Percentiles rank a stretch among this genome's conserved stretches.
These are phyloP conservation scores for Blastomyces percursus DNA, from an alignment of 2,329 filamentous ascomycete genomes.

Conservation along the genomic window DNA sequence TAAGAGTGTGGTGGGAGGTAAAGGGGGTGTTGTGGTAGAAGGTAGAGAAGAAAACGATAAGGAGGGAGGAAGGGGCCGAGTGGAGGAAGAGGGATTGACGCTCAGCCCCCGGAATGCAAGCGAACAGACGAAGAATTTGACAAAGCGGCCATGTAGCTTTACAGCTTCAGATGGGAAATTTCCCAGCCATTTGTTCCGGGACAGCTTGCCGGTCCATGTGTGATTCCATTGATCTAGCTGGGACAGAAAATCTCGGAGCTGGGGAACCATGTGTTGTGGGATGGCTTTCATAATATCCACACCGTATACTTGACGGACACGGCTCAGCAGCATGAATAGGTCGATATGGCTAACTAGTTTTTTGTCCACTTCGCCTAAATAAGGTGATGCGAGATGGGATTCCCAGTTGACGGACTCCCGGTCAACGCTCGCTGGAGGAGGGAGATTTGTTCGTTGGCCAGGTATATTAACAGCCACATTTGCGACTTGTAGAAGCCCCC, in stretches of 20 bases:
- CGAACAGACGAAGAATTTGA: slow-evolving; percentile 38
- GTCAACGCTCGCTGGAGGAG: slow-evolving; percentile 10
- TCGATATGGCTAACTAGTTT: slow-evolving; percentile 12
- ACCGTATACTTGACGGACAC: slow-evolving; percentile 14
- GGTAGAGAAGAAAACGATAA: too few species aligned
- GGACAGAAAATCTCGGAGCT: slow-evolving; percentile 19
- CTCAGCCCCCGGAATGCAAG: slow-evolving; percentile 37
- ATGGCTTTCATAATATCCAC: slow-evolving; percentile 17
- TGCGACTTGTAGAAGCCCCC: slow-evolving; percentile 19
- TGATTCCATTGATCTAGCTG: slow-evolving; percentile 24
- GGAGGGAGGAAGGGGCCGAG: not conserved
- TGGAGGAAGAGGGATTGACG: slow-evolving; percentile 20
- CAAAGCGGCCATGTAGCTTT: slow-evolving; percentile 39
- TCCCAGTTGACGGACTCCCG: slow-evolving; percentile 11
- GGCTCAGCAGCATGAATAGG: slow-evolving; percentile 9
- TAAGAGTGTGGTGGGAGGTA: slow-evolving; percentile 16
- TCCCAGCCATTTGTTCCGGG: slow-evolving; percentile 31
- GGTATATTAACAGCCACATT: slow-evolving; percentile 33
- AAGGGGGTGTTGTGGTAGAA: not conserved
- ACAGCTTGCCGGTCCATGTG: slow-evolving; percentile 17
- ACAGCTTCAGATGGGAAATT: slow-evolving; percentile 40
- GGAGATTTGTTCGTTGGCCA: slow-evolving; percentile 13
- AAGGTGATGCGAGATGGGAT: slow-evolving; percentile 35
- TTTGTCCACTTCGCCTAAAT: slow-evolving; percentile 23
- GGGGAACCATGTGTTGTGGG: slow-evolving; percentile 11